phyloP scores from a whole-genome alignment of 805 yeast genomes.

The Wickerhamomyces ciferrii region DNA sequence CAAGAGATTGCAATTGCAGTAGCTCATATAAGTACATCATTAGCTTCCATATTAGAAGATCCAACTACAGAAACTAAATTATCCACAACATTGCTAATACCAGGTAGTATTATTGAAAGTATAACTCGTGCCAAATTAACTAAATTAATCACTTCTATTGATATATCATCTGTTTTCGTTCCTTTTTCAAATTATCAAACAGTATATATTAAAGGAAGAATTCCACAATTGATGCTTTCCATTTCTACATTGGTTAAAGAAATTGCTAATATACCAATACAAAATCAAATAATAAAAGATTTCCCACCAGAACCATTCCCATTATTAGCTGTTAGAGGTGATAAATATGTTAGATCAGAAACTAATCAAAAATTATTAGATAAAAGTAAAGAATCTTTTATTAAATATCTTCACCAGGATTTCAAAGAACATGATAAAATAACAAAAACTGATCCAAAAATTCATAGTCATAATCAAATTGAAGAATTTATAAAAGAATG shows the following conservation, averaged over 20 bases:
- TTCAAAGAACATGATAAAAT: not conserved
- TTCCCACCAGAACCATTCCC: slow-evolving; percentile 7
- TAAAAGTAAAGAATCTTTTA: slow-evolving; percentile 3
- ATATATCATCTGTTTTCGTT: slow-evolving; percentile 7
- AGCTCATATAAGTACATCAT: not conserved
- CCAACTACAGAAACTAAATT: not conserved
- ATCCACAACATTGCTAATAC: slow-evolving; percentile 1
- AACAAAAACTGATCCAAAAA: slow-evolving; percentile 4
- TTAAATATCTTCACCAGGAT: slow-evolving; percentile 5
- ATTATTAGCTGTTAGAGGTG: slow-evolving; percentile 2
- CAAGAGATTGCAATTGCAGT: slow-evolving; percentile 1
- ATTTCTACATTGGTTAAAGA: not conserved
- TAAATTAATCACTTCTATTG: not conserved
- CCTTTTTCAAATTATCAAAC: slow-evolving; percentile 14
- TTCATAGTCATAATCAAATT: slow-evolving; percentile 3
- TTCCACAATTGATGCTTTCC: not conserved
- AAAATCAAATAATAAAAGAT: not conserved
- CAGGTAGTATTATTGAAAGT: not conserved
- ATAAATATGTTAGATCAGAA: slow-evolving; percentile 3
- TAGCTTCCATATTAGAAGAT: not conserved
- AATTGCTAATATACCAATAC: not conserved
- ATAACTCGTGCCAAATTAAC: not conserved
- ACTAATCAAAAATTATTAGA: slow-evolving; percentile 7
- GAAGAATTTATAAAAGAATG: slow-evolving; percentile 5
- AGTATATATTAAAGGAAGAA: slow-evolving; percentile 1